phyloP scores from a whole-genome alignment of 805 yeast species.

The Jamesozyma piceae region DNA sequence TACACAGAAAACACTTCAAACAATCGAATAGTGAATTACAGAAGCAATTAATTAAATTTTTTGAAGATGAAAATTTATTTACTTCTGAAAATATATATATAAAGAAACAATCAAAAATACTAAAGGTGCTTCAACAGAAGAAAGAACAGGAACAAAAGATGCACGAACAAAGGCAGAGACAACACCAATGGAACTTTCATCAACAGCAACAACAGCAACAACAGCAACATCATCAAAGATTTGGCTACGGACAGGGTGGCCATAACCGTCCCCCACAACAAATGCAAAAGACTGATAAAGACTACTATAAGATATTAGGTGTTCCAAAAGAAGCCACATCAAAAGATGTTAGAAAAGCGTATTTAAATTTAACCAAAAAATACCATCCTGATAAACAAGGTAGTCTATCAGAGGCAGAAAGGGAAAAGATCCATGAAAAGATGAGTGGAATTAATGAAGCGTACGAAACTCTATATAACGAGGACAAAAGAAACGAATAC shows the following conservation, averaged over 20 bases:
- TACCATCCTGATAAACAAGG: slow-evolving; percentile 90
- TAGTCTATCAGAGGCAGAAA: slow-evolving; percentile 45
- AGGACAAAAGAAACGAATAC: slow-evolving; percentile 52
- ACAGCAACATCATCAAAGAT: slow-evolving; percentile 36
- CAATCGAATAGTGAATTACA: slow-evolving; percentile 3
- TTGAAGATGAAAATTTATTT: slow-evolving; percentile 13
- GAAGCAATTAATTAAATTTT: slow-evolving; percentile 18
- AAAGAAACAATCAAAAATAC: slow-evolving; percentile 27
- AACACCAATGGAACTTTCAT: slow-evolving; percentile 35
- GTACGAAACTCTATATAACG: slow-evolving; percentile 71
- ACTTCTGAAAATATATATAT: slow-evolving; percentile 13
- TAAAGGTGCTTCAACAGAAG: slow-evolving; percentile 21
- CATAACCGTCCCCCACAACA: slow-evolving; percentile 31
- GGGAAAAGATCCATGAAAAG: slow-evolving; percentile 63
- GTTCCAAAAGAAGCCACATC: slow-evolving; percentile 58
- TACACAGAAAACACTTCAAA: slow-evolving; percentile 9
- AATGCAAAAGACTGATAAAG: slow-evolving; percentile 37
- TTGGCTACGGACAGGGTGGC: slow-evolving; percentile 19
- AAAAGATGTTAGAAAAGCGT: slow-evolving; percentile 68
- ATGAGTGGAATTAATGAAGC: slow-evolving; percentile 94
- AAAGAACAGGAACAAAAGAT: slow-evolving; percentile 3
- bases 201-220: slow-evolving; percentile 38
- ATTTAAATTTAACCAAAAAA: slow-evolving; percentile 65
- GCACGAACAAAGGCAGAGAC: slow-evolving; percentile 12
- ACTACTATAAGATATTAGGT: slow-evolving; percentile 73